These are phyloP conservation scores for Pelargonium australe DNA, from an alignment of 441 rosid genomes.

Conservation along the genomic window DNA sequence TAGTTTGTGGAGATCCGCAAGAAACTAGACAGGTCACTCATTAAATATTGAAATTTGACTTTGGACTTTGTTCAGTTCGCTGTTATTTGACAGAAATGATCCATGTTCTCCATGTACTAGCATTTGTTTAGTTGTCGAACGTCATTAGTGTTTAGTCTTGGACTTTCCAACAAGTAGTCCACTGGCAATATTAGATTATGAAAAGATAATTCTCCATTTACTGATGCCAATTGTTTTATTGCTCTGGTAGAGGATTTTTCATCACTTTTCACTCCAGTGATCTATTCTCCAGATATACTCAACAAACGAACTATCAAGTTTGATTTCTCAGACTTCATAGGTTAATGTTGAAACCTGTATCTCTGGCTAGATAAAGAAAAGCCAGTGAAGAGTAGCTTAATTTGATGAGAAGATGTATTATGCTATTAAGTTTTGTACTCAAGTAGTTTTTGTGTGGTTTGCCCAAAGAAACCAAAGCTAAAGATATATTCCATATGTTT, in stretches of 20 bases:
- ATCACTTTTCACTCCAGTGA: neutral
- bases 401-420: neutral
- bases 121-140: too few species aligned
- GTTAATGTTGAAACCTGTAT: neutral
- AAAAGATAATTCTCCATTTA: neutral
- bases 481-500: neutral
- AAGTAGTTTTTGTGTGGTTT: neutral
- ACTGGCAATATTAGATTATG: neutral
- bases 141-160: neutral
- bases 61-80: too few species aligned
- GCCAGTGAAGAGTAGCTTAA: neutral
- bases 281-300: neutral
- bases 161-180: neutral
- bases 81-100: too few species aligned
- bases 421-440: neutral
- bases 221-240: neutral
- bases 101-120: too few species aligned
- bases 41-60: too few species aligned
- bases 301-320: too few species aligned
- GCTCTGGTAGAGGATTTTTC: neutral
- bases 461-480: neutral
- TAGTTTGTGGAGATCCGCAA: too few species aligned
- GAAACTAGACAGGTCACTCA: too few species aligned
- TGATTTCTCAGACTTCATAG: neutral
- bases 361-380: neutral